Evolutionary conservation across 371 early-diverging fungal species (phyloP).

Genomic region (Syncephalastrum sp.): DNA sequence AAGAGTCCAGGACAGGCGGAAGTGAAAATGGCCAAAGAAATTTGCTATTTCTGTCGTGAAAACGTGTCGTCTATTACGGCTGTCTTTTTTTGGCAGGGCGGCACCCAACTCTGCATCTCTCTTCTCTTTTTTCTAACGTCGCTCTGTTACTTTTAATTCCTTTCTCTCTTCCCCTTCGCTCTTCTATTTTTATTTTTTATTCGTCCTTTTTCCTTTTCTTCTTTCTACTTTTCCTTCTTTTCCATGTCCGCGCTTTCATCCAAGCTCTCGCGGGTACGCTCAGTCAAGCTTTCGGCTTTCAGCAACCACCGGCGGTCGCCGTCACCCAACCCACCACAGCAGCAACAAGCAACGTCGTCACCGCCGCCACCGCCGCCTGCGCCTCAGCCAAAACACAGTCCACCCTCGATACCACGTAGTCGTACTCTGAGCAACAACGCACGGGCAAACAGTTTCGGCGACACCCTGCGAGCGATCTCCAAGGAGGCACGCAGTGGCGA

Average conservation of each 20-base stretch:
- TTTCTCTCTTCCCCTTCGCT: constrained; percentile 9
- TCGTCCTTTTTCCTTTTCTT: constrained; percentile 11
- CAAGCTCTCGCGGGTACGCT: constrained; percentile 32
- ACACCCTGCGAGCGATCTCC: constrained; percentile 40
- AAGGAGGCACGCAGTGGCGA: constrained; percentile 34
- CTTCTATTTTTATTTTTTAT: constrained; percentile 7
- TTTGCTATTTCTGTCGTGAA: constrained; percentile 2
- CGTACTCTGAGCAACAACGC: constrained; percentile 9
- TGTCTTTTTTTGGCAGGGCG: constrained; percentile 37
- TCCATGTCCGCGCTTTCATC: constrained; percentile 33
- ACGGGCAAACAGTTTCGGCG: constrained; percentile 26
- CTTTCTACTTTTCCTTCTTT: constrained; percentile 2
- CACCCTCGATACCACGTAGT: constrained; percentile 11
- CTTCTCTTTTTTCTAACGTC: constrained; percentile 12
- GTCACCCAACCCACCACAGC: constrained; percentile 16
- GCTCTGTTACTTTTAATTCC: constrained; percentile 2
- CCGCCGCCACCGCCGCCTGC: constrained; percentile 6
- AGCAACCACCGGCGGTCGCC: constrained; percentile 14
- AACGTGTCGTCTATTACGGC: constrained; percentile 24
- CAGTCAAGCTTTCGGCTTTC: constrained; percentile 29
- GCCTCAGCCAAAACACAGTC: constrained; percentile 8
- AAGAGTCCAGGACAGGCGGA: no score
- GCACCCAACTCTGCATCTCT: constrained; percentile 15
- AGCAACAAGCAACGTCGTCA: constrained; percentile 8
- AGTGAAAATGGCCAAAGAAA: no score